phyloP scores from a whole-genome alignment of 768 basidiomycete genomes.

The Lactarius hatsudake region DNA sequence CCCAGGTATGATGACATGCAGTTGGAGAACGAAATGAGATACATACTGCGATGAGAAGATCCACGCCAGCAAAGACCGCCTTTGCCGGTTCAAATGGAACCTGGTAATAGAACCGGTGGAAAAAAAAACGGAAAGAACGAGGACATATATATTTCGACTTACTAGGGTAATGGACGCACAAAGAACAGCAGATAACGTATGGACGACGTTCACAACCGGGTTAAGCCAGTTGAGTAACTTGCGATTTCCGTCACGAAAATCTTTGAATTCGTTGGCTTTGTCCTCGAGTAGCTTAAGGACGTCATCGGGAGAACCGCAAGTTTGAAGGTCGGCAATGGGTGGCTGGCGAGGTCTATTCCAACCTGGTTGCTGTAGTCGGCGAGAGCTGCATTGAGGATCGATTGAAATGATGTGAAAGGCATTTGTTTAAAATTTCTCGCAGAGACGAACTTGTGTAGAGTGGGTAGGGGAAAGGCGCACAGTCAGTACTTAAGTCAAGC shows the following conservation, averaged over 20 bases:
- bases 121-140: too few relatives aligned
- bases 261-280: neutral
- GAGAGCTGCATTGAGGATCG: neutral
- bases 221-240: neutral
- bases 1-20: too few relatives aligned
- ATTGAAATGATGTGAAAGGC: neutral
- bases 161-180: neutral
- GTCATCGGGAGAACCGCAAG: neutral
- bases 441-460: too few relatives aligned
- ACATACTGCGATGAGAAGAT: slow-evolving; percentile 1
- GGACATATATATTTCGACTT: neutral
- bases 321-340: too few relatives aligned
- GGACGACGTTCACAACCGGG: neutral
- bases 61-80: slow-evolving; percentile 4
- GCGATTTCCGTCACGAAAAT: neutral
- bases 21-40: neutral
- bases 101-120: too few relatives aligned
- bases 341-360: too few relatives aligned
- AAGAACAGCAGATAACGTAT: too few relatives aligned
- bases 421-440: too few relatives aligned
- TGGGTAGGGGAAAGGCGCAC: too few relatives aligned
- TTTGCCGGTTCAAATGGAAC: neutral
- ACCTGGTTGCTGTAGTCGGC: too few relatives aligned
- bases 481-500: too few relatives aligned
- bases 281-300: neutral